phyloP scores from a whole-genome alignment of 495 filamentous ascomycete genomes.

The Mytilinidion resinicola region DNA sequence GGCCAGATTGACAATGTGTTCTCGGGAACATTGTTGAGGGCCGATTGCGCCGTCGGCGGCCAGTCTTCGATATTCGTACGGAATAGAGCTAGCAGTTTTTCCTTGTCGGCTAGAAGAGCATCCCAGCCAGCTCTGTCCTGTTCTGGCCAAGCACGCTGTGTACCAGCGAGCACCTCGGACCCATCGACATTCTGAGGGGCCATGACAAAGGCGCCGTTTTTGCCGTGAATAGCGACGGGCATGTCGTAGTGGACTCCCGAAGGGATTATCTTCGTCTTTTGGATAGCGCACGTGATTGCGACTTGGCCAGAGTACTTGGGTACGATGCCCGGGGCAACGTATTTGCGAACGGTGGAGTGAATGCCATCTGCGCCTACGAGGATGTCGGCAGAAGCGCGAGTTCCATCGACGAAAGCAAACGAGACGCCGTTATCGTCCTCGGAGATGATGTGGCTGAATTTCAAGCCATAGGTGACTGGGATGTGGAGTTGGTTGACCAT shows the following conservation, averaged over 20 bases:
- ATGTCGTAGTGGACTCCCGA: constrained; percentile 32
- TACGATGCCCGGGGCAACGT: constrained; percentile 11
- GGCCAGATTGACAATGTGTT: constrained; percentile 33
- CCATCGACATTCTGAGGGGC: constrained; percentile 44
- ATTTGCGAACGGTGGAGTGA: constrained; percentile 18
- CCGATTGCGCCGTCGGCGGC: constrained; percentile 36
- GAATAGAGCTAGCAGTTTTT: constrained; percentile 36
- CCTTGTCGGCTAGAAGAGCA: constrained; percentile 32
- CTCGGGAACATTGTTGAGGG: constrained; percentile 28
- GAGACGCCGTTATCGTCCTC: constrained; percentile 35
- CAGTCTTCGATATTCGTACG: constrained; percentile 30
- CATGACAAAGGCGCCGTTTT: constrained; percentile 43
- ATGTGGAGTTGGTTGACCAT: constrained; percentile 36
- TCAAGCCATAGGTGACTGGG: constrained; percentile 39
- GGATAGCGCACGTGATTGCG: constrained; percentile 11
- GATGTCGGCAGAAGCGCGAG: constrained; percentile 1
- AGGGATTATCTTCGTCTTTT: constrained; percentile 1
- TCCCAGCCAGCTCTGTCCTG: constrained; percentile 38
- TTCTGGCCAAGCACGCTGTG: constrained; percentile 33
- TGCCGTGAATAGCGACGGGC: constrained; percentile 41
- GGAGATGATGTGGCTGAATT: constrained; percentile 36
- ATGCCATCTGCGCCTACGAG: constrained; percentile 22
- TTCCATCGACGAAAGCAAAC: constrained; percentile 28
- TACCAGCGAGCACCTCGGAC: constrained; percentile 41
- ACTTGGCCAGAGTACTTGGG: constrained; percentile 9